Evolutionary conservation across 495 filamentous ascomycete species (phyloP).

Genomic region (Ramalina peruviana): DNA sequence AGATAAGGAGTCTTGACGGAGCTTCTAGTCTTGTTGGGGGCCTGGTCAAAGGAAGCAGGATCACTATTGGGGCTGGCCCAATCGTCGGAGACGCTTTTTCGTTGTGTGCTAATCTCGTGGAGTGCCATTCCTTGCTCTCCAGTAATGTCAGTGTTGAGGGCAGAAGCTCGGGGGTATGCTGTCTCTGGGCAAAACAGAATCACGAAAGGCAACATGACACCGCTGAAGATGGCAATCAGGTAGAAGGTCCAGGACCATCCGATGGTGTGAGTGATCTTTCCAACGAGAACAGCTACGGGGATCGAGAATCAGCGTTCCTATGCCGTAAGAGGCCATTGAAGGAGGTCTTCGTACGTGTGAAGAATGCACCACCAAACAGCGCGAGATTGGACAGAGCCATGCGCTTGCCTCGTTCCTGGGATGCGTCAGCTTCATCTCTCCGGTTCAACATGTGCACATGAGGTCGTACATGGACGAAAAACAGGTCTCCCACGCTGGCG

Average conservation of each 20-base stretch:
- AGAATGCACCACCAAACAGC: slow-evolving; percentile 81
- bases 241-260: slow-evolving; percentile 72
- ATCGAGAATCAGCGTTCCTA: neutral
- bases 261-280: slow-evolving; percentile 64
- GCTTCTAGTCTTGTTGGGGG: neutral
- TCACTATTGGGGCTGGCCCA: neutral
- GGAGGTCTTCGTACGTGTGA: slow-evolving; percentile 58
- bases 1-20: slow-evolving; percentile 36
- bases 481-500: slow-evolving; percentile 62
- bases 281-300: slow-evolving; percentile 19
- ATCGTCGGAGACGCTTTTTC: neutral
- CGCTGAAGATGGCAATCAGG: slow-evolving; percentile 53
- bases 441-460: neutral
- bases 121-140: slow-evolving; percentile 4
- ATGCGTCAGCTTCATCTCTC: slow-evolving; percentile 5
- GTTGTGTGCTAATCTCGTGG: neutral
- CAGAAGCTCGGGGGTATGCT: slow-evolving; percentile 50
- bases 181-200: slow-evolving; percentile 80
- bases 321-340: slow-evolving; percentile 23
- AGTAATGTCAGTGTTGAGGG: slow-evolving; percentile 48
- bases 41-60: slow-evolving; percentile 6
- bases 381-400: slow-evolving; percentile 87
- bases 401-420: slow-evolving; percentile 62
- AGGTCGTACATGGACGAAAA: slow-evolving; percentile 56
- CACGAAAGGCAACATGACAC: slow-evolving; percentile 46